These are phyloP conservation scores for Apostasia ramifera DNA, from an alignment of 106 monocot genomes.

Conservation along the genomic window DNA sequence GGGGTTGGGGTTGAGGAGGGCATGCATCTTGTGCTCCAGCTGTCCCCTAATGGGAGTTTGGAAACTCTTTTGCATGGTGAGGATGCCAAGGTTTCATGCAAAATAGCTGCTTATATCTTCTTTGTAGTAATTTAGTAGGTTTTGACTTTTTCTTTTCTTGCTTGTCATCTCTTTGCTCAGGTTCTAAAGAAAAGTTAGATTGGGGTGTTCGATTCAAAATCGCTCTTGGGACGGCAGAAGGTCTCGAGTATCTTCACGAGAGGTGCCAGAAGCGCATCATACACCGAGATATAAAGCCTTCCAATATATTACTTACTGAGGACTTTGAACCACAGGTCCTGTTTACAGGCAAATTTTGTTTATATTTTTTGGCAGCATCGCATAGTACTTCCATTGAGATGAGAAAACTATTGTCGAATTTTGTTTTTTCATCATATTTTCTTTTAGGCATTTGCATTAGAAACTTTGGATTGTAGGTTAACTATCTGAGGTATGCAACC, in stretches of 20 bases:
- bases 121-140: background rate
- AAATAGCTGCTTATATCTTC: background rate
- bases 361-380: no score
- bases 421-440: no score
- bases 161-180: slow-evolving; percentile 8
- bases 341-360: background rate
- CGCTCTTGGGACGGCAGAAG: slow-evolving; percentile 51
- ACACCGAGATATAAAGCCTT: slow-evolving; percentile 83
- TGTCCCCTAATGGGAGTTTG: slow-evolving; percentile 59
- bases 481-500: no score
- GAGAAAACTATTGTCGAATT: no score
- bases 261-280: slow-evolving; percentile 62
- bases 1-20: slow-evolving; percentile 66
- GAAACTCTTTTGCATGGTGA: slow-evolving; percentile 50
- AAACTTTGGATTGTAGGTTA: no score
- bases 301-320: slow-evolving; percentile 66
- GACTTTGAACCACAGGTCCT: slow-evolving; percentile 72
- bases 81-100: background rate
- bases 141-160: background rate
- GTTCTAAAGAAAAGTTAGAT: slow-evolving; percentile 29
- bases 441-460: no score
- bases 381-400: no score
- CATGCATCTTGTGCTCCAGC: slow-evolving; percentile 55
- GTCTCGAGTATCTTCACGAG: slow-evolving; percentile 78
- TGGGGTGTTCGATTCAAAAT: slow-evolving; percentile 56